Evolutionary conservation across 805 yeast species (phyloP).

Genomic region (Blastobotrys chiropterorum): DNA sequence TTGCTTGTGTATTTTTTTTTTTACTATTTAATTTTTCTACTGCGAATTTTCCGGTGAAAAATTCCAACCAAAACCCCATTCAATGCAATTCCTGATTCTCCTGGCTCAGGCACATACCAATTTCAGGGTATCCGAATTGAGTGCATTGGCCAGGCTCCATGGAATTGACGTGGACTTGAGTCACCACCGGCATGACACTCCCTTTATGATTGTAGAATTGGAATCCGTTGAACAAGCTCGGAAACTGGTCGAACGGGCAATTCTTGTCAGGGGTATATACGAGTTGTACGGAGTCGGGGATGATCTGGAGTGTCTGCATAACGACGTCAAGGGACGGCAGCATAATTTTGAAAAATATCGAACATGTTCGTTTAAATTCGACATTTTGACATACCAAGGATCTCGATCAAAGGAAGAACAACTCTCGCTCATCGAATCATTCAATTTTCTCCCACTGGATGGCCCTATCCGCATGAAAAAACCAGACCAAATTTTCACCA

Average conservation of each 20-base stretch:
- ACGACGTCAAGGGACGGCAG: conserved; percentile 36
- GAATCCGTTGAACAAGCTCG: conserved; percentile 62
- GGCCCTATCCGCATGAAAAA: conserved; percentile 76
- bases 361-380: conserved; percentile 66
- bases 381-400: conserved; percentile 72
- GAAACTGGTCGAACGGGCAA: conserved; percentile 56
- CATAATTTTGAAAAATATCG: conserved; percentile 29
- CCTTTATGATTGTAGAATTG: conserved; percentile 66
- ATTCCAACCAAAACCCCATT: too few relatives aligned
- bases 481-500: conserved; percentile 63
- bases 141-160: conserved; percentile 68
- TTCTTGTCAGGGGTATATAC: conserved; percentile 69
- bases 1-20: too few relatives aligned
- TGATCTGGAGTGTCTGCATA: conserved; percentile 52
- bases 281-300: conserved; percentile 78
- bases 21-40: too few relatives aligned
- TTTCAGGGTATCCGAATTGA: conserved; percentile 77
- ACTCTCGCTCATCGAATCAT: conserved; percentile 61
- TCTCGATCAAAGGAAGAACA: conserved; percentile 47
- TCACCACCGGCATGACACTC: conserved; percentile 48
- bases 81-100: conserved; percentile 60
- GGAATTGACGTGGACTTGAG: conserved; percentile 53
- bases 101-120: conserved; percentile 79
- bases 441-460: conserved; percentile 59
- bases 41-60: too few relatives aligned